These are phyloP conservation scores for Gossypium thurberi DNA, from an alignment of 345 rosid genomes.

Conservation along the genomic window DNA sequence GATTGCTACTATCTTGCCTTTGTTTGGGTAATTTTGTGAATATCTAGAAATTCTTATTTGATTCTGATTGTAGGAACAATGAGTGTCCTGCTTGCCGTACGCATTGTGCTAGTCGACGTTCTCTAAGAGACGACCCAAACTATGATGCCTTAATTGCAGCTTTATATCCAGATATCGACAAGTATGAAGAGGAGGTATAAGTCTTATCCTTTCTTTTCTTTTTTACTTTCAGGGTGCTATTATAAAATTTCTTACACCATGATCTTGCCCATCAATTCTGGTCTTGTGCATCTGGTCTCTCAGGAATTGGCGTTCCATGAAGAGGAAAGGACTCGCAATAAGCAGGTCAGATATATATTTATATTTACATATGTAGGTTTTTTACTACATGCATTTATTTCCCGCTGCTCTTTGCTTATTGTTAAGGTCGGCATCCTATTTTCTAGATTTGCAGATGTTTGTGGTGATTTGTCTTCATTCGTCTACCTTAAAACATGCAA, in stretches of 20 bases:
- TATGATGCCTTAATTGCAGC: conserved; percentile 85
- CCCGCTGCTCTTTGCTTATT: conserved; percentile 4
- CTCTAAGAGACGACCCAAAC: conserved; percentile 88
- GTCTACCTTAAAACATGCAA: not conserved
- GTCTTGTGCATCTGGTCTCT: conserved; percentile 20
- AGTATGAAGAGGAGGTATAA: conserved; percentile 72
- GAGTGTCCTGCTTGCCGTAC: conserved; percentile 99
- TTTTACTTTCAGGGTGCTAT: not conserved
- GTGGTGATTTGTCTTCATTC: not conserved
- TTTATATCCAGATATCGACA: conserved; percentile 71
- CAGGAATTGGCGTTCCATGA: conserved; percentile 83
- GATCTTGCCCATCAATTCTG: conserved; percentile 10
- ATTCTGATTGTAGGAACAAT: conserved; percentile 60
- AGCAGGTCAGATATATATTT: conserved; percentile 51
- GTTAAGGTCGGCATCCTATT: not conserved
- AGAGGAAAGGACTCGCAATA: conserved; percentile 78
- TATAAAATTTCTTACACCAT: not conserved
- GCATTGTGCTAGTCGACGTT: conserved; percentile 95
- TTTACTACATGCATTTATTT: conserved; percentile 11
- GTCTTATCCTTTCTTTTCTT: conserved; percentile 5
- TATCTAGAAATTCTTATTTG: not conserved
- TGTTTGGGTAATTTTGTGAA: conserved; percentile 12
- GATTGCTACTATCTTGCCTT: not conserved
- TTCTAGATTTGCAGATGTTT: conserved; percentile 5
- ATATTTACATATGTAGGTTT: not conserved